phyloP scores from a whole-genome alignment of 1,284 basidiomycete species.

The Boletus semigastroideus region DNA sequence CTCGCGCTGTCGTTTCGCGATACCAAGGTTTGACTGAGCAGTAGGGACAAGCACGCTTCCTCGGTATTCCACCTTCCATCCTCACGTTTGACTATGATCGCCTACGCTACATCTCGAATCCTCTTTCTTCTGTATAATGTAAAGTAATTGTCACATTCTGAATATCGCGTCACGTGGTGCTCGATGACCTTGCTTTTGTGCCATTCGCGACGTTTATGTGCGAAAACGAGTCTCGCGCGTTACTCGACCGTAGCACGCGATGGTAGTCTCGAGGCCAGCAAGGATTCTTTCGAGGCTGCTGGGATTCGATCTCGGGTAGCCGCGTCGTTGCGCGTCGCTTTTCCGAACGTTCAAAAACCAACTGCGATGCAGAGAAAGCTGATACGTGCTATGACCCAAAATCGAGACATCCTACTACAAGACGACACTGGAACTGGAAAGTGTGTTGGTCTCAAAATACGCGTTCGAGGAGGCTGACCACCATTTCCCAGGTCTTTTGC shows the following conservation, averaged over 20 bases:
- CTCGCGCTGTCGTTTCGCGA: background rate
- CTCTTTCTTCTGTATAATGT: constrained; percentile 11
- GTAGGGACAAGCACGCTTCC: constrained; percentile 1
- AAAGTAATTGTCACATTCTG: constrained; percentile 5
- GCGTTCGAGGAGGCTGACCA: constrained; percentile 1
- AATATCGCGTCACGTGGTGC: constrained; percentile 14
- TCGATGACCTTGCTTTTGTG: constrained; percentile 24
- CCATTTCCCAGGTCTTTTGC: constrained; percentile 64
- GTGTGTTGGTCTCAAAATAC: constrained; percentile 42
- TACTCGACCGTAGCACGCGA: constrained; percentile 17
- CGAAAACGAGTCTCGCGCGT: constrained; percentile 14
- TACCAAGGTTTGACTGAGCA: constrained; percentile 5
- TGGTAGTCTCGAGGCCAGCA: constrained; percentile 2
- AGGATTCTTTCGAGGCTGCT: constrained; percentile 44
- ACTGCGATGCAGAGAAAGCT: constrained; percentile 60
- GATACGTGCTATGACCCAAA: constrained; percentile 57
- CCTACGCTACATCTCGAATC: constrained; percentile 1
- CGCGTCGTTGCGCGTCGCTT: constrained; percentile 52
- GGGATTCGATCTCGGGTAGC: constrained; percentile 52
- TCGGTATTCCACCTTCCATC: constrained; percentile 28
- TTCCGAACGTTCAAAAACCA: constrained; percentile 58
- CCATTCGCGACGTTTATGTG: constrained; percentile 14
- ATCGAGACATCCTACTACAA: constrained; percentile 62
- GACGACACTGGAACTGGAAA: constrained; percentile 77
- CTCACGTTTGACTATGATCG: constrained; percentile 19